Conservation (phyloP, 1,284 basidiomycete genomes). For the Cystobasidium slooffiae region DNA sequence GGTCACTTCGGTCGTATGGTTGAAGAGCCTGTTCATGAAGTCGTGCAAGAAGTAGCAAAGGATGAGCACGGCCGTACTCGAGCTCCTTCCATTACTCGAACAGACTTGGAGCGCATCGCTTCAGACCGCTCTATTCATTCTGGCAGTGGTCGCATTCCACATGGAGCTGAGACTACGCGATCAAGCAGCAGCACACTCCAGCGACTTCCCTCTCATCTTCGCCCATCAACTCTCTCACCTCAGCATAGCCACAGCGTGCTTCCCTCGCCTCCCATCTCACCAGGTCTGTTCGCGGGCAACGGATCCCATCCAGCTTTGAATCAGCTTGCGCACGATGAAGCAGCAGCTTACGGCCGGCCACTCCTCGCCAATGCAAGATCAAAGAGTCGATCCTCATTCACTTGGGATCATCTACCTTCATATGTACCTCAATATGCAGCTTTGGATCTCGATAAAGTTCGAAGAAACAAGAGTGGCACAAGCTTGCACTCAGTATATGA, state of each 20-base stretch:
- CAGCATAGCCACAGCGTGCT: not conserved
- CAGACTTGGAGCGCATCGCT: conserved; percentile 25
- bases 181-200: conserved; percentile 30
- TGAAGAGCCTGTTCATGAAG: conserved; percentile 25
- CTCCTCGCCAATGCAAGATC: not conserved
- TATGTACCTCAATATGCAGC: conserved; percentile 42
- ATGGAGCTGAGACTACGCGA: not conserved
- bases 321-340: conserved; percentile 5
- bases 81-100: conserved; percentile 38
- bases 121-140: conserved; percentile 37
- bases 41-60: conserved; percentile 23
- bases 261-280: conserved; percentile 3
- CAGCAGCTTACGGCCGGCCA: not conserved
- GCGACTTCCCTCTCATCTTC: conserved; percentile 16
- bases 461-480: conserved; percentile 38
- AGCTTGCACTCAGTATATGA: conserved; percentile 39
- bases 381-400: conserved; percentile 36
- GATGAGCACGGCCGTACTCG: conserved; percentile 27
- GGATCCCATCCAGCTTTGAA: conserved; percentile 27
- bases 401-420: conserved; percentile 37
- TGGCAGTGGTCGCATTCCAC: not conserved
- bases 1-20: not conserved
- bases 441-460: conserved; percentile 21
- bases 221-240: not conserved
- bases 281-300: not conserved